Evolutionary conservation across 2,329 filamentous ascomycete species (phyloP), one percentile per base, ranked within the genome.

Genomic region (Colletotrichum eleusines): DNA sequence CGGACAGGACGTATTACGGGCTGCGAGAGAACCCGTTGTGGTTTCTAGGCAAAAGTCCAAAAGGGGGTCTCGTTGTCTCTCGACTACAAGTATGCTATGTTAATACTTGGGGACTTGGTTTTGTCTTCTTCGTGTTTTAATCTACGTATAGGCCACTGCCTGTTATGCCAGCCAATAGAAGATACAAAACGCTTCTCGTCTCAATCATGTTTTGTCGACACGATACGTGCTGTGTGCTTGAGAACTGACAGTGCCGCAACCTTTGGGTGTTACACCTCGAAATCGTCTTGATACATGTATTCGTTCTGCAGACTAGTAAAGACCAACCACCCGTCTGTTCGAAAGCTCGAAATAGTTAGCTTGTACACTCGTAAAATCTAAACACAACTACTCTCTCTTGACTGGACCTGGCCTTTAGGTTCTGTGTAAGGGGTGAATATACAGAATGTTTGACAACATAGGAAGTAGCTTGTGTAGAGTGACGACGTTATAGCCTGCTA

Each of bases 271-370:
- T 11, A 11, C 20, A n/a, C 20, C 9, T 46, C 9, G 2, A 46
- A 9, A 11, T 12, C 9, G 42, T 46, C 42, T n/a, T n/a, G 42
- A 9, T n/a, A n/a, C 16, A 20, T n/a, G 2, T 46, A 5, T 2
- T 9, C n/a, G n/a, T 46, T n/a, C 20, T n/a, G n/a, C 42, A 4
- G 18, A n/a, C 6, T 1, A n/a, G 18, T n/a, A 0, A 42, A 8
- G 40, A 46, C 20, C 7, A 11, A 9, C 9, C 18, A n/a, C 1
- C 42, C 42, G 7, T 3, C 42, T n/a, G 9, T 46, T 8, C 12
- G 1, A 11, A 46, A 0, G n/a, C 20, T n/a, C 7, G 20, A n/a
- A 1, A 18, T 1, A 4, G 1, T 44, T n/a, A n/a, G 6, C 18
- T 44, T 44, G 42, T 9, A 44, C 3, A 20, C 2, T n/a, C 42